Conservation (phyloP, 2,329 filamentous ascomycete genomes). For the Aspergillus fructus region DNA sequence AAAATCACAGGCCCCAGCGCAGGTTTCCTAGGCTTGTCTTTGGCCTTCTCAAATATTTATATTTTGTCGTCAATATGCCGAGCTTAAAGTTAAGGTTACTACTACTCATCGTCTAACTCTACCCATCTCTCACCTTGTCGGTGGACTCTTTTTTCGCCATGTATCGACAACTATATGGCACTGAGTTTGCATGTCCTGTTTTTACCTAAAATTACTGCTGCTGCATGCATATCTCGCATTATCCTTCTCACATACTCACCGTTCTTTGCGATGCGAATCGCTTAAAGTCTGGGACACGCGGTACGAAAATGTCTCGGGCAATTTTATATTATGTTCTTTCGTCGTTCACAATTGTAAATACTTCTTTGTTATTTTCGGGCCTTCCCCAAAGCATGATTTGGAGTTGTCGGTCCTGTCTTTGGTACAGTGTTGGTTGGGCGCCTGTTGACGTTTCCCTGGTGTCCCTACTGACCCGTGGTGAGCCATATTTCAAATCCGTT, state of each 20-base stretch:
- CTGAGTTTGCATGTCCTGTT: constrained; percentile 20
- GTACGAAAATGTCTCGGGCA: background rate
- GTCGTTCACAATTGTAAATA: constrained; percentile 9
- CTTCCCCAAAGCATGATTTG: constrained; percentile 8
- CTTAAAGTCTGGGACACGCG: background rate
- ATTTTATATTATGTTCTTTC: constrained; percentile 1
- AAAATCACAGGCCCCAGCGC: constrained; percentile 31
- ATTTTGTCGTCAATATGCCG: background rate
- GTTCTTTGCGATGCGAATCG: too few species aligned
- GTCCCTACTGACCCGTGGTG: background rate
- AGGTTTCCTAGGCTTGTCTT: constrained; percentile 25
- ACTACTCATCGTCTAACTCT: background rate
- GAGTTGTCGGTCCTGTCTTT: constrained; percentile 9
- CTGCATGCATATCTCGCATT: background rate
- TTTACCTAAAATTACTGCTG: background rate
- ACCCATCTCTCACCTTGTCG: background rate
- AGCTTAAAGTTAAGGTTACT: background rate
- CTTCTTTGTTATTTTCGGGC: constrained; percentile 4
- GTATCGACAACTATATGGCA: constrained; percentile 18
- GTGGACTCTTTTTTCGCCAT: background rate
- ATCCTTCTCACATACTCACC: background rate
- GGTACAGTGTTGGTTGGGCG: constrained; percentile 1
- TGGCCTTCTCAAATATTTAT: background rate
- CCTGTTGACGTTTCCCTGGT: background rate
- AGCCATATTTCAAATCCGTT: background rate